phyloP scores from a whole-genome alignment of 176 grass and related monocot species.

The Triticum dicoccoides region DNA sequence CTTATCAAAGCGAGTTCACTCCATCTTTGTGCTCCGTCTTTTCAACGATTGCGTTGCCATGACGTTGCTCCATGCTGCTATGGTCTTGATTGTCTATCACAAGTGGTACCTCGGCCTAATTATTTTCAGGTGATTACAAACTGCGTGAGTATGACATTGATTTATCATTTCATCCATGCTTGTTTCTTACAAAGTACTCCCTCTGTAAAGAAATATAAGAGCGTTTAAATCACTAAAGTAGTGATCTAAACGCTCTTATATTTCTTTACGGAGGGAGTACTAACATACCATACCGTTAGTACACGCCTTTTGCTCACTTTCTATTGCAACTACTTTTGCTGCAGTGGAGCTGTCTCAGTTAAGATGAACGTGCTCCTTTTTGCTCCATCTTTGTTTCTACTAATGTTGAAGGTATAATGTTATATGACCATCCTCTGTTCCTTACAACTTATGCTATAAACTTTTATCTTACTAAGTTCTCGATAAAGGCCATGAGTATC shows the following conservation, averaged over 20 bases:
- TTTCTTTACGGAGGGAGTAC: not conserved
- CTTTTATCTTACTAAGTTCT: slow-evolving; percentile 23
- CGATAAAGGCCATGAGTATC: slow-evolving; percentile 64
- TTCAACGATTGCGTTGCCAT: slow-evolving; percentile 95
- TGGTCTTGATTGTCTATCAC: slow-evolving; percentile 75
- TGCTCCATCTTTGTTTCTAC: slow-evolving; percentile 83
- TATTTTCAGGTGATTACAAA: slow-evolving; percentile 74
- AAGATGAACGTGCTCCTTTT: slow-evolving; percentile 99
- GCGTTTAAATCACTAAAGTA: too few relatives aligned
- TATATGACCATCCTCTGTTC: not conserved
- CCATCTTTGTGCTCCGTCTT: slow-evolving; percentile 88
- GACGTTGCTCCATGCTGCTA: slow-evolving; percentile 80
- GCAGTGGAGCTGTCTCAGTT: slow-evolving; percentile 86
- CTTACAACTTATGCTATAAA: slow-evolving; percentile 26
- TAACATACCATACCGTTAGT: not conserved
- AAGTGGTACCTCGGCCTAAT: slow-evolving; percentile 88
- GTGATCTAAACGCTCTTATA: too few relatives aligned
- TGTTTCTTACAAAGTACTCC: slow-evolving; percentile 5
- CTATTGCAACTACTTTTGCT: slow-evolving; percentile 18
- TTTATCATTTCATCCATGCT: not conserved
- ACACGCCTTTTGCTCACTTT: not conserved
- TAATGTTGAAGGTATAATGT: slow-evolving; percentile 82
- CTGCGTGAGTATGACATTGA: not conserved
- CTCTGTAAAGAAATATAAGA: too few relatives aligned
- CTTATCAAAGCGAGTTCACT: slow-evolving; percentile 92